Percentiles rank a stretch among this genome's conserved stretches.
Evolutionary conservation across 2,329 filamentous ascomycete genomes (phyloP).

Genomic region (Fusarium veterinarium): DNA sequence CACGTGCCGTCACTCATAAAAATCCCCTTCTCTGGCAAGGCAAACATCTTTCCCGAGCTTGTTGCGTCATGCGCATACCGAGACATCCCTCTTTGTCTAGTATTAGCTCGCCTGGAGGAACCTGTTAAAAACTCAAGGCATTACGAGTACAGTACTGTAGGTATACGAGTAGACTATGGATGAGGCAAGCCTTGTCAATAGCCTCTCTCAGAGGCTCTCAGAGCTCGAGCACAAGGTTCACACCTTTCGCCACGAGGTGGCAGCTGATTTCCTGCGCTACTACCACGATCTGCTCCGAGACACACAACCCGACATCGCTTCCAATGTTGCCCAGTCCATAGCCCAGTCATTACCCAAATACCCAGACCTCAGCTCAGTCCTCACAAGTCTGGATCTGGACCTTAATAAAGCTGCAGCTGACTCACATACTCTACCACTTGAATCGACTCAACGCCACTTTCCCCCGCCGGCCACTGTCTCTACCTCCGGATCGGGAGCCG

Average conservation of each 20-base stretch:
- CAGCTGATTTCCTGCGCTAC: conserved; percentile 67
- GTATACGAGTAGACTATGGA: conserved; percentile 47
- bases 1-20: conserved; percentile 31
- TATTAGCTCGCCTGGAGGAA: conserved; percentile 47
- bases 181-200: conserved; percentile 60
- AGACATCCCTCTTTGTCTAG: conserved; percentile 46
- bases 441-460: conserved; percentile 49
- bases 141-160: conserved; percentile 36
- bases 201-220: conserved; percentile 64
- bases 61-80: conserved; percentile 54
- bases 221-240: conserved; percentile 69
- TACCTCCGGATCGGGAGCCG: conserved; percentile 44
- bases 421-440: conserved; percentile 49
- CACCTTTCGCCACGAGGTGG: conserved; percentile 67
- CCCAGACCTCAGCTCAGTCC: conserved; percentile 55
- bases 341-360: conserved; percentile 58
- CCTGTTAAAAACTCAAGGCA: conserved; percentile 41
- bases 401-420: conserved; percentile 47
- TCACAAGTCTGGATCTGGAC: conserved; percentile 51
- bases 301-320: conserved; percentile 59
- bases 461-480: conserved; percentile 45
- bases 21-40: conserved; percentile 25
- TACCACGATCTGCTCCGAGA: conserved; percentile 62
- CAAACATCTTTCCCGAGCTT: conserved; percentile 29
- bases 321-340: conserved; percentile 60